phyloP scores from a whole-genome alignment of 2,329 filamentous ascomycete genomes.

The Nectriaceae sp. region DNA sequence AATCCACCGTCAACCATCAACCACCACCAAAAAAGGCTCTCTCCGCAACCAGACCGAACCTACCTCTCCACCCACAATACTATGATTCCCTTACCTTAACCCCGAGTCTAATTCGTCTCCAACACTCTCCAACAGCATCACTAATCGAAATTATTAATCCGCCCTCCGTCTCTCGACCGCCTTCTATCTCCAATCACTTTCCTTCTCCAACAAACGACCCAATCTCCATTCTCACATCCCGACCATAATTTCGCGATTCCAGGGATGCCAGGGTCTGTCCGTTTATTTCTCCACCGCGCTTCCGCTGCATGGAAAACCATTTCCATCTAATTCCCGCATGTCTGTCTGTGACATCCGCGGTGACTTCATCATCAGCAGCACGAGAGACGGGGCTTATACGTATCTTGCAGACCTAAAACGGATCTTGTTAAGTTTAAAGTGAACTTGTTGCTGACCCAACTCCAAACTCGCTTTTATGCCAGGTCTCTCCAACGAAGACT shows the following conservation, averaged over 20 bases:
- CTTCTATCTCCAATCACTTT: conserved; percentile 1
- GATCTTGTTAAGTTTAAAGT: no score
- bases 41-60: background rate
- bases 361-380: background rate
- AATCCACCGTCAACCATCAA: background rate
- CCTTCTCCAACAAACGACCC: background rate
- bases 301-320: conserved; percentile 7
- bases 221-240: conserved; percentile 1
- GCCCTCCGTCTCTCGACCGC: background rate
- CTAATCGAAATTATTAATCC: background rate
- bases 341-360: background rate
- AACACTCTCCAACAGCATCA: background rate
- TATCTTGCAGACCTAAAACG: background rate
- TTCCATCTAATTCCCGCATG: conserved; percentile 9
- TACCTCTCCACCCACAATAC: background rate
- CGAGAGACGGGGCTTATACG: background rate
- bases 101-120: background rate
- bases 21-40: background rate
- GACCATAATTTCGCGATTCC: conserved; percentile 4
- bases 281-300: conserved; percentile 1
- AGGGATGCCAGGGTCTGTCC: background rate
- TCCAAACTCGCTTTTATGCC: no score
- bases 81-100: no score
- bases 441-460: no score
- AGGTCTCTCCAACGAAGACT: no score